Base-by-base conservation (phyloP, 805 yeast genomes). In the Schwanniomyces polymorphus region DNA sequence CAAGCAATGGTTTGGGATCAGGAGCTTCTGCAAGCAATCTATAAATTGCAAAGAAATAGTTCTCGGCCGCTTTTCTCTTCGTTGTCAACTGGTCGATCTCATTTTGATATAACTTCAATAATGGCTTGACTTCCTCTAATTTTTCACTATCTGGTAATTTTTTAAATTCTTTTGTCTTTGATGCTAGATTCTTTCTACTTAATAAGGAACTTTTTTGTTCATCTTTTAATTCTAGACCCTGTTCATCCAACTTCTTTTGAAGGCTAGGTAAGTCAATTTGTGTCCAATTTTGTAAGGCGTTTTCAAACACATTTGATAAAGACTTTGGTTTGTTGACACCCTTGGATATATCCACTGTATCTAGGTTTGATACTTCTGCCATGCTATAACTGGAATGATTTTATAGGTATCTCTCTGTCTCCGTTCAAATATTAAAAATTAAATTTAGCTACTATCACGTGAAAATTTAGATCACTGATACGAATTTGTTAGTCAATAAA, bases 1-100 rank as follows among this genome's bases (percentile, higher is more conserved):
- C 87, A 48, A 92, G 68, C 37, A 91, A 65, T 4, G 96, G 95
- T 51, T 78, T 81, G 1, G 98, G 98, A 68, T 92, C 97, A 0
- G 97, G 97, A 0, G 95, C 91, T 63, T 91, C 97, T 5, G 91
- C 88, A 5, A 92, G 69, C 12, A 82, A 74, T 46, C 88, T 74
- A 69, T 92, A 92, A 18, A 88, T 74, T 16, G 84, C 82, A 61
- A 91, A 80, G 58, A 94, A 86, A 27, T 83, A 76, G 33, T 77
- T 72, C 59, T 94, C 98, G 1, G 88, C 81, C 39, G 65, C 72
- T 60, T 91, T 89, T 45, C 88, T 83, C 52, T 94, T 81, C 54
- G 81, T 81, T 1, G 97, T 88, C 53, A 92, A 72, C 37, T 75
- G 71, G 63, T 92, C 99, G 57, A 92, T 88, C 61, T 91, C 97